A percentile compares a stretch with the other conserved stretches of the same genome.
These are phyloP conservation scores for Zizania latifolia DNA, from an alignment of 176 grass and related monocot species.

Conservation along the genomic window DNA sequence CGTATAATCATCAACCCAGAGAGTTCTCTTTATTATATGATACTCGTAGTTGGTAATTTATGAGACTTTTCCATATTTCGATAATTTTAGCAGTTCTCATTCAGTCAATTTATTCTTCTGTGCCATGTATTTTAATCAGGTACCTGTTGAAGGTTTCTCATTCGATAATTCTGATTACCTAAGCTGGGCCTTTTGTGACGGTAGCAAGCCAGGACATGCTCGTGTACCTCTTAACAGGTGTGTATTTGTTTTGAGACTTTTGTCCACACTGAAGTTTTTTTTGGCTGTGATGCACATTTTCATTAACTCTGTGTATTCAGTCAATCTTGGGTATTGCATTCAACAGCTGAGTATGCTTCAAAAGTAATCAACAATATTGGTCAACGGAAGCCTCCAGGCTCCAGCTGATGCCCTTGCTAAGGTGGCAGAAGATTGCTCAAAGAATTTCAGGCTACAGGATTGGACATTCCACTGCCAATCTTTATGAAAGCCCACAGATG, in stretches of 20 bases:
- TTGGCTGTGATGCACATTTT: neutral
- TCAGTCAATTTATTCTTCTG: constrained; percentile 3
- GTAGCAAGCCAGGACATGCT: constrained; percentile 65
- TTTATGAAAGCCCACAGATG: constrained; percentile 98
- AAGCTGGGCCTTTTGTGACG: constrained; percentile 77
- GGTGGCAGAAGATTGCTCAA: constrained; percentile 73
- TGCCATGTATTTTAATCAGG: constrained; percentile 35
- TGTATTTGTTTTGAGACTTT: neutral
- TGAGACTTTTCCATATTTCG: neutral
- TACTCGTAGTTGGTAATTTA: neutral
- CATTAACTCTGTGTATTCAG: constrained; percentile 38
- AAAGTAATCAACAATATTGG: constrained; percentile 52
- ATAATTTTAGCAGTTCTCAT: constrained; percentile 12
- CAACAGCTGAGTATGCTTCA: constrained; percentile 75
- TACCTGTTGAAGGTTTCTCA: constrained; percentile 78
- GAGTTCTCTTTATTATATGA: neutral
- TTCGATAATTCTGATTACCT: constrained; percentile 82
- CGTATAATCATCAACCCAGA: neutral
- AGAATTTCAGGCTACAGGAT: constrained; percentile 71
- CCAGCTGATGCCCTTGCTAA: constrained; percentile 67
- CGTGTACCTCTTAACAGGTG: constrained; percentile 52
- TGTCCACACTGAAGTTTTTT: neutral
- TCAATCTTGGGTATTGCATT: constrained; percentile 82
- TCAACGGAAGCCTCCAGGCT: constrained; percentile 74
- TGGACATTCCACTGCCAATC: constrained; percentile 59